phyloP scores from a whole-genome alignment of 257 asterid genomes.

The Linderniella brevidens region DNA sequence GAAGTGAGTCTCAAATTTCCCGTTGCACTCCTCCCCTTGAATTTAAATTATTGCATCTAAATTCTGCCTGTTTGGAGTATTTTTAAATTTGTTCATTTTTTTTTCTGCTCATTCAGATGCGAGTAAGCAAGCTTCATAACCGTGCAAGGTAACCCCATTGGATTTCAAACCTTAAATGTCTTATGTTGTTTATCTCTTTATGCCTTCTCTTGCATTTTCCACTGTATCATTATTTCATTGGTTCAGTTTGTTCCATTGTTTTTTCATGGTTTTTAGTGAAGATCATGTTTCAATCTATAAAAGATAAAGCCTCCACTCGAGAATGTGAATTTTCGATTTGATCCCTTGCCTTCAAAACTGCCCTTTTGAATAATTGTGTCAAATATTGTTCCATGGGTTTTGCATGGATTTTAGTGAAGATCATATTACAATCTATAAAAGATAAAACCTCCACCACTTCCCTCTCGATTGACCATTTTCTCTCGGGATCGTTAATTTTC shows the following conservation, averaged over 20 bases:
- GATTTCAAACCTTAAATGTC: too few species aligned
- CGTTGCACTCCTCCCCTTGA: not conserved
- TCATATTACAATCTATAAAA: too few species aligned
- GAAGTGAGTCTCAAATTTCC: constrained; percentile 42
- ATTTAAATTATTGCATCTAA: not conserved
- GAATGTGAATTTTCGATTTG: too few species aligned
- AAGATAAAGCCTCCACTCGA: too few species aligned
- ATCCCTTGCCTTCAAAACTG: too few species aligned
- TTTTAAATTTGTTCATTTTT: constrained; percentile 8
- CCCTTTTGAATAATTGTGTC: too few species aligned
- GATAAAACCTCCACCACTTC: too few species aligned
- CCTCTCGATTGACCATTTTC: too few species aligned
- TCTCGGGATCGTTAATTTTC: too few species aligned
- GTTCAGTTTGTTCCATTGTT: not conserved
- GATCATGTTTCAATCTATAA: too few species aligned
- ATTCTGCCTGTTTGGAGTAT: not conserved
- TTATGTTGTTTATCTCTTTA: too few species aligned
- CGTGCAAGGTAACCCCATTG: constrained; percentile 69
- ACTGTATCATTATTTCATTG: not conserved
- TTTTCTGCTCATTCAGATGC: constrained; percentile 41
- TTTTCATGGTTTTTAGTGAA: not conserved
- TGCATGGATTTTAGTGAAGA: too few species aligned
- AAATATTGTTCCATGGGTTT: not conserved
- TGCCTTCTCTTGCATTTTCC: not conserved
- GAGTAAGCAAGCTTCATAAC: constrained; percentile 92